Evolutionary conservation across 2,329 filamentous ascomycete species (phyloP).

Genomic region (Didymella exigua): DNA sequence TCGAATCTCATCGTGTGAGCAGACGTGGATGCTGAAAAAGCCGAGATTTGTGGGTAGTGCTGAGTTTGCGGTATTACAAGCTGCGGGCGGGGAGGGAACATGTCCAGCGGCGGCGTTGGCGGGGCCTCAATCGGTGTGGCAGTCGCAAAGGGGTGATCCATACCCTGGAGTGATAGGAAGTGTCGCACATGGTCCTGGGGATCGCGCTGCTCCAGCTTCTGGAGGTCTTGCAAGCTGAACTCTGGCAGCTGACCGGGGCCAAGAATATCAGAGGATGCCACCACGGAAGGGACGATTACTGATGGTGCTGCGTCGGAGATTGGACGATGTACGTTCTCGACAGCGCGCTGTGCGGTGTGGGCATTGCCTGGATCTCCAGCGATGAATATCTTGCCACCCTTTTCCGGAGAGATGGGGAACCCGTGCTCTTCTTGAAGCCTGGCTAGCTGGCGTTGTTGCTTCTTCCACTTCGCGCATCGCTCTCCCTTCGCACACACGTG

Average conservation of each 20-base stretch:
- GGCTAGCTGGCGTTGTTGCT: slow-evolving; percentile 77
- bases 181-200: slow-evolving; percentile 93
- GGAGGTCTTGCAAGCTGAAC: slow-evolving; percentile 75
- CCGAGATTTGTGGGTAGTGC: slow-evolving; percentile 36
- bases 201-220: slow-evolving; percentile 72
- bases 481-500: slow-evolving; percentile 87
- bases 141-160: slow-evolving; percentile 64
- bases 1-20: slow-evolving; percentile 41
- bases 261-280: slow-evolving; percentile 89
- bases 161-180: slow-evolving; percentile 84
- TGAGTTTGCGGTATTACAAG: slow-evolving; percentile 38
- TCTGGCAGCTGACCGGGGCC: slow-evolving; percentile 70
- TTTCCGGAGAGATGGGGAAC: slow-evolving; percentile 66
- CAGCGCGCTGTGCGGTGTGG: slow-evolving; percentile 62
- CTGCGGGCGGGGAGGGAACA: slow-evolving; percentile 47
- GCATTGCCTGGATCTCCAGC: slow-evolving; percentile 81
- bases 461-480: slow-evolving; percentile 80
- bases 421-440: slow-evolving; percentile 74
- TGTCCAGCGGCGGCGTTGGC: slow-evolving; percentile 47
- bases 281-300: slow-evolving; percentile 63
- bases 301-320: slow-evolving; percentile 73
- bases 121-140: slow-evolving; percentile 66
- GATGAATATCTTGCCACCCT: slow-evolving; percentile 74
- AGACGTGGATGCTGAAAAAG: slow-evolving; percentile 46
- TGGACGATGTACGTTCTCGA: slow-evolving; percentile 65